These are phyloP conservation scores for Grifola frondosa DNA, from an alignment of 1,284 basidiomycete genomes.

Conservation along the genomic window DNA sequence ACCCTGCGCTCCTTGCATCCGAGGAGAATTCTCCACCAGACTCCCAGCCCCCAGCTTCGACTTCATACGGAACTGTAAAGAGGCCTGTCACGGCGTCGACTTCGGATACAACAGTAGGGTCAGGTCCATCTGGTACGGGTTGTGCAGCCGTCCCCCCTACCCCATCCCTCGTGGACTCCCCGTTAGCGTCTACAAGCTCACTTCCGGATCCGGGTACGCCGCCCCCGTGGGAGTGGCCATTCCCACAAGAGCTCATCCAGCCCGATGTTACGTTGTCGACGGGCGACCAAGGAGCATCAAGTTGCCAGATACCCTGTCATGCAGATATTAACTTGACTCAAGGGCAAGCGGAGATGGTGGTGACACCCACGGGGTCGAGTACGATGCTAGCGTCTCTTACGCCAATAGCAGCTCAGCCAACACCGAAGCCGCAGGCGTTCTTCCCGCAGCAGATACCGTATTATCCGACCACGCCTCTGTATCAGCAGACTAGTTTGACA, in stretches of 20 bases:
- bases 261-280: no score
- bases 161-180: conserved; percentile 35
- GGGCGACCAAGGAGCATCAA: no score
- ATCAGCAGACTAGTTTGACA: no score
- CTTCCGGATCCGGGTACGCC: conserved; percentile 31
- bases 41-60: background rate
- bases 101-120: background rate
- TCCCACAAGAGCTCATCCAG: conserved; percentile 8
- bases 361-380: no score
- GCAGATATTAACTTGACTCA: no score
- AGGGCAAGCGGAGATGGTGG: no score
- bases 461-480: no score
- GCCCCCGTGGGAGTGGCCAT: conserved; percentile 18
- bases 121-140: no score
- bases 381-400: no score
- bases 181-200: conserved; percentile 37
- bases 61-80: background rate
- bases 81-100: background rate
- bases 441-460: no score
- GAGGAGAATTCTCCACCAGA: conserved; percentile 10
- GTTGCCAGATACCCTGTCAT: conserved; percentile 23
- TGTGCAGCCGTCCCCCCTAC: conserved; percentile 6
- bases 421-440: no score
- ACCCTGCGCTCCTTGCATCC: conserved; percentile 36
- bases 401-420: no score